Evolutionary conservation across 129 eudicot genomes (phyloP).

Genomic region (Chrysanthemum seticuspe): DNA sequence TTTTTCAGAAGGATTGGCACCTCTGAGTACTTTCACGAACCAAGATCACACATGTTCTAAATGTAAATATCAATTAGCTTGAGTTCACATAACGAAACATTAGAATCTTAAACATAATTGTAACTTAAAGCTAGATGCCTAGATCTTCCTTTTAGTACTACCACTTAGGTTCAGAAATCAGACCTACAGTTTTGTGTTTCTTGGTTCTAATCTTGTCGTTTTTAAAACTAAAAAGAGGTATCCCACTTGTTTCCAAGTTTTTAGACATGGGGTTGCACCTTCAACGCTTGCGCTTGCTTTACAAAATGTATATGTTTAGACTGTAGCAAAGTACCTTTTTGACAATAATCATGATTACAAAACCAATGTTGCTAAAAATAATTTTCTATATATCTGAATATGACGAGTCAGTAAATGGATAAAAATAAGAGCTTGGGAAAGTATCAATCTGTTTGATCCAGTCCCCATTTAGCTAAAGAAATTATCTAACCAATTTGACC

Average conservation of each 20-base stretch:
- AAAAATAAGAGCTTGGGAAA: no score
- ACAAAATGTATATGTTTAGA: no score
- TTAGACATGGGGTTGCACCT: no score
- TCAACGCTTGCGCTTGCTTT: no score
- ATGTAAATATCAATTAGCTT: neutral
- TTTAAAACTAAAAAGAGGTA: neutral
- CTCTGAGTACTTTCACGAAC: neutral
- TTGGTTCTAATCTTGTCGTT: neutral
- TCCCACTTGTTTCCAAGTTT: neutral
- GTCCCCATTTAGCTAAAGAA: no score
- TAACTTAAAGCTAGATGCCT: neutral
- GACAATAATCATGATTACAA: no score
- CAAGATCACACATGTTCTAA: neutral
- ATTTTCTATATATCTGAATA: no score
- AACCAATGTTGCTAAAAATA: no score
- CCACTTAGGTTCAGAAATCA: neutral
- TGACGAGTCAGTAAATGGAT: no score
- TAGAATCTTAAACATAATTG: neutral
- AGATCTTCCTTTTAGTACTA: neutral
- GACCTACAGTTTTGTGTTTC: neutral
- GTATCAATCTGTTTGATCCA: no score
- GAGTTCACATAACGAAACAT: neutral
- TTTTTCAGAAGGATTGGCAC: neutral
- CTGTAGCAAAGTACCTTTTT: no score
- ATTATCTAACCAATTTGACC: no score